Evolutionary conservation across 1,284 basidiomycete species (phyloP), one percentile per base, ranked within the genome.

Genomic region (Boletus chippewaensis): DNA sequence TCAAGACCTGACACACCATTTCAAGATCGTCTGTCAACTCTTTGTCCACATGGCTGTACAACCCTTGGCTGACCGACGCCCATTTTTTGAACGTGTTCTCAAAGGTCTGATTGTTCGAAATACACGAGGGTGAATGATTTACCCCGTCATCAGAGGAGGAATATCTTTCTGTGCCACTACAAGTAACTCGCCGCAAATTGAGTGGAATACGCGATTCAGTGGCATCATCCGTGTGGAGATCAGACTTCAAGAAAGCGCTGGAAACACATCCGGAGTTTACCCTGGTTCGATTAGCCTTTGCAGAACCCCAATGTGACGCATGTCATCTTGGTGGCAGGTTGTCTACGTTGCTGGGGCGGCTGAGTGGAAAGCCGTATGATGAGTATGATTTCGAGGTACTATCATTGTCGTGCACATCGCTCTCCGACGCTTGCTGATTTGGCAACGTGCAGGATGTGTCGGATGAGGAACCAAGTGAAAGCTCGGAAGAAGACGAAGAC

Each of bases 1-100:
- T 61, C 83, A 91, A 64, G 84, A 88, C 59, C 71, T 86, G 18
- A 70, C 76, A 13, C 78, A 85, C 56, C 85, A 89, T 53, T 90
- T 91, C 75, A 91, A 90, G 68, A 83, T 88, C 43, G 77, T 93
- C 29, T 91, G 88, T 59, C 91, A 94, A 61, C 78, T 92, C 39
- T 84, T 91, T 58, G 84, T 92, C 3, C 84, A 92, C 57, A 71
- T 93, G 38, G 84, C 85, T 18, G 80, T 90, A 29, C 76, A 72
- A 22, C 73, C 78, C 7, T 63, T 71, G n/a, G 64, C 64, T 7
- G 71, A 81, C 42, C 73, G 87, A 13, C 71, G 69, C 43, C 60
- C 69, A 5, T 83, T 79, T 59, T 79, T 85, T 75, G 63, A 77
- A 53, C 63, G 71, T 34, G 73, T 71, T 40, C 61, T 84, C 46